A percentile compares a stretch with the other conserved stretches of the same genome.
These are phyloP conservation scores for Xylaria bambusicola DNA, from an alignment of 495 filamentous ascomycete genomes.

Conservation along the genomic window DNA sequence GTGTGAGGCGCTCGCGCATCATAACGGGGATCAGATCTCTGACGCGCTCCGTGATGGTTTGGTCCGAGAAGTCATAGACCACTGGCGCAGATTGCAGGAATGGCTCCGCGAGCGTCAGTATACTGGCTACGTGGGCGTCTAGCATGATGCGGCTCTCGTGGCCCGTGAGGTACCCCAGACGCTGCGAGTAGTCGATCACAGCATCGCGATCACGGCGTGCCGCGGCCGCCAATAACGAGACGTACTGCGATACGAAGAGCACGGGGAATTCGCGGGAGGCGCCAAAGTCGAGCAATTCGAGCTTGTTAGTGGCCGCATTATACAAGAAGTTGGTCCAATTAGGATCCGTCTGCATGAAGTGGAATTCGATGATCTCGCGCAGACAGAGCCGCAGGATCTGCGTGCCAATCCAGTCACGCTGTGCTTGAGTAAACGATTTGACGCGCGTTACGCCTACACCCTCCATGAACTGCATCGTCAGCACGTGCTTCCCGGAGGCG, in stretches of 20 bases:
- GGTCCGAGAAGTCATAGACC: conserved; percentile 86
- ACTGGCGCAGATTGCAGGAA: conserved; percentile 75
- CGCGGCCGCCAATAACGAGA: conserved; percentile 75
- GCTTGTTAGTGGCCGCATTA: conserved; percentile 67
- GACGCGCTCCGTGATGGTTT: conserved; percentile 95
- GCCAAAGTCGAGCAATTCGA: conserved; percentile 95
- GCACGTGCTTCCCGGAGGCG: conserved; percentile 80
- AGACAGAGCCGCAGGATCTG: conserved; percentile 92
- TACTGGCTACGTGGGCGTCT: conserved; percentile 78
- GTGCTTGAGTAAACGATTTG: conserved; percentile 69
- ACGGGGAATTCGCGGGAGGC: conserved; percentile 83
- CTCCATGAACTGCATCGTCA: conserved; percentile 90
- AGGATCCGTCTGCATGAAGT: conserved; percentile 98
- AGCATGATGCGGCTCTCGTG: conserved; percentile 80
- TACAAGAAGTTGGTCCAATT: conserved; percentile 99
- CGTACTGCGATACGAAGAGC: conserved; percentile 76
- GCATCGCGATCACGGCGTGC: conserved; percentile 62
- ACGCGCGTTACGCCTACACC: conserved; percentile 88
- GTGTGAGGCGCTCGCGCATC: conserved; percentile 82
- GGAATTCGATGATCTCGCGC: conserved; percentile 89
- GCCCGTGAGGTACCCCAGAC: conserved; percentile 91
- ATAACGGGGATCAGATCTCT: conserved; percentile 85
- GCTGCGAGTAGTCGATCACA: conserved; percentile 69
- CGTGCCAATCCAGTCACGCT: conserved; percentile 90
- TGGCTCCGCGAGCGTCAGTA: conserved; percentile 88